Base-by-base conservation (phyloP, 805 yeast genomes). In the Hyphopichia homilentoma region DNA sequence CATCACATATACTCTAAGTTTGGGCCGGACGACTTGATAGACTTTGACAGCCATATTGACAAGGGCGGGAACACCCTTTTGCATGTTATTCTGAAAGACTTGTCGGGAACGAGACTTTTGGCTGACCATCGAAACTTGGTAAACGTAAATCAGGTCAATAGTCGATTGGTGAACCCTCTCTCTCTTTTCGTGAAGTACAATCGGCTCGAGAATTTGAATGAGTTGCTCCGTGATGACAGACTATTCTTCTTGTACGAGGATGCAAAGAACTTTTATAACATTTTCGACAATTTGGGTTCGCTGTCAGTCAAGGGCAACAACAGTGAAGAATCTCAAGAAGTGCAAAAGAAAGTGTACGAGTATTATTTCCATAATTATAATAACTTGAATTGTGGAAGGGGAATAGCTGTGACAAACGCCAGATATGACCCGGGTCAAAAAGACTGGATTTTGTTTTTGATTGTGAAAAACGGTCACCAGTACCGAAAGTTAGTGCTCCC, bases 121-220 rank as follows among this genome's bases (percentile, higher is more conserved):
- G 18, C 45, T 8, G 49, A 57, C 19, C 7, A 27, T 16, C 45
- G 53, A 5, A 65, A 65, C 25, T 54, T 68, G 5, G 37, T 66
- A 12, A 45, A 65, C 37, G 46, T 86, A 8, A 86, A 90, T 52
- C 73, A 70, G 36, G 53, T 72, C 13, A 89, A 86, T 50, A 45
- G 50, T 8, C 72, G 72, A 39, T 72, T 67, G 1, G 59, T 80
- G 38, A 77, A 90, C 0, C 94, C 97, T 0, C 50, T 88, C 36
- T 77, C 81, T 70, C 65, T 78, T 4, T 83, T 76, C 44, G 75
- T 83, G 20, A 79, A 82, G 45, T 86, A 79, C 52, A 79, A 79
- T 43, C 65, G 94, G 29, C 26, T 73, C 0, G 79, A 74, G 2
- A 84, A 84, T 40, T 65, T 85, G 13, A 49, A 57, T 22, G 59